These are phyloP conservation scores for Lentinula aciculospora DNA, from an alignment of 768 basidiomycete genomes.

Conservation along the genomic window DNA sequence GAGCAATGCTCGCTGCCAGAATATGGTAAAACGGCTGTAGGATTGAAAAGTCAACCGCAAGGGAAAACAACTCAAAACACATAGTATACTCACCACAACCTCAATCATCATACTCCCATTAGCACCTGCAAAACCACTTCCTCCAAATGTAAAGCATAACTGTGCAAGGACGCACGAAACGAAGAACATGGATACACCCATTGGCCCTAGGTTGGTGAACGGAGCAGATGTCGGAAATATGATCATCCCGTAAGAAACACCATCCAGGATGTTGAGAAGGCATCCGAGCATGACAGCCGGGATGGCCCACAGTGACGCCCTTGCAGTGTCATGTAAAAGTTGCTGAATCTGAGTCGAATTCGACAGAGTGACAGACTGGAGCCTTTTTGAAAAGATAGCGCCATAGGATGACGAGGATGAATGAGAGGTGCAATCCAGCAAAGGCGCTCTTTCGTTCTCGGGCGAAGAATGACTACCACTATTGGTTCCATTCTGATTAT, in stretches of 20 bases:
- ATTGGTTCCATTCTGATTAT: background rate
- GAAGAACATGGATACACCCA: constrained; percentile 96
- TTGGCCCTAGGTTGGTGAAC: constrained; percentile 76
- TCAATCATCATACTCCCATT: constrained; percentile 99
- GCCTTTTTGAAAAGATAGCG: constrained; percentile 1
- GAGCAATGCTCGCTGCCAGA: constrained; percentile 70
- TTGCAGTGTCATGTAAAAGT: constrained; percentile 14
- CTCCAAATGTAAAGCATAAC: constrained; percentile 79
- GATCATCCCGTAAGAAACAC: constrained; percentile 96
- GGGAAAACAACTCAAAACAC: background rate
- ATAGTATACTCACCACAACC: constrained; percentile 61
- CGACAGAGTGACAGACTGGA: constrained; percentile 6
- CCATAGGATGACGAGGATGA: background rate
- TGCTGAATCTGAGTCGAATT: constrained; percentile 5
- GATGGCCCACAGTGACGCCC: constrained; percentile 39
- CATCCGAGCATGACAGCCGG: constrained; percentile 84
- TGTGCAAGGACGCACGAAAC: constrained; percentile 47
- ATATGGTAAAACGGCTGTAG: constrained; percentile 92
- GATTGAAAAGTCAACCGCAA: background rate
- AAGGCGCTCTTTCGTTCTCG: background rate
- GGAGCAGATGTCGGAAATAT: constrained; percentile 83
- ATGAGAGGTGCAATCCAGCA: background rate
- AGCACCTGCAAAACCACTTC: constrained; percentile 83
- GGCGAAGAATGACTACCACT: background rate
- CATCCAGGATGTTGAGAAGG: constrained; percentile 88